These are phyloP conservation scores for Trichosanthes truncata DNA, from an alignment of 306 rosid genomes.

Conservation along the genomic window DNA sequence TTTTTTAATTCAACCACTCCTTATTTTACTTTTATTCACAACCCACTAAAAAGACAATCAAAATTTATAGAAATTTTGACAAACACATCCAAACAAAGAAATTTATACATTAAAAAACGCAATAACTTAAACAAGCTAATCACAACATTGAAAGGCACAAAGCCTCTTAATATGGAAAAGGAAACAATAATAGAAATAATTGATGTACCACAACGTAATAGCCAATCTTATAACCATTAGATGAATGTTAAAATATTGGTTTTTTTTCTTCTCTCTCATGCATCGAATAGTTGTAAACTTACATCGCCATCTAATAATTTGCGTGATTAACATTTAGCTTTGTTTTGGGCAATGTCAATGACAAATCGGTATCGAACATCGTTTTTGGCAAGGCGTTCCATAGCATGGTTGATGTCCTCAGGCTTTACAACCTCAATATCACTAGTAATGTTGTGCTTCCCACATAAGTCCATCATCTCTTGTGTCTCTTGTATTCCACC, in stretches of 20 bases:
- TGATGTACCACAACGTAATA: background rate
- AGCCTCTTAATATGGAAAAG: background rate
- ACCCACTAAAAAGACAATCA: background rate
- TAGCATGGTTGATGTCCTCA: slow-evolving; percentile 32
- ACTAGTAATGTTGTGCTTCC: slow-evolving; percentile 44
- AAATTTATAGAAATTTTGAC: background rate
- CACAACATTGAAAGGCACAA: background rate
- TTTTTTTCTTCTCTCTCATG: background rate
- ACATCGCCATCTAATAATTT: background rate
- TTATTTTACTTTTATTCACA: background rate
- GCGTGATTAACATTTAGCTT: background rate
- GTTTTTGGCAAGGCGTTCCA: slow-evolving; percentile 37
- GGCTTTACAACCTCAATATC: slow-evolving; percentile 49
- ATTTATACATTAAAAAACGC: background rate
- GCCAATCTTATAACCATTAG: background rate
- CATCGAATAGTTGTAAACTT: background rate
- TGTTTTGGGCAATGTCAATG: slow-evolving; percentile 33
- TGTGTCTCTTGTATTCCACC: slow-evolving; percentile 63
- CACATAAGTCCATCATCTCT: slow-evolving; percentile 62
- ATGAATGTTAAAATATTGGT: background rate
- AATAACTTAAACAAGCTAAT: background rate
- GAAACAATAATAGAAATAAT: background rate
- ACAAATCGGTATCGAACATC: slow-evolving; percentile 69
- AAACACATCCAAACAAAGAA: background rate
- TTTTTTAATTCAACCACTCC: background rate